phyloP scores from a whole-genome alignment of 2,329 filamentous ascomycete species.

The Plectosphaerella sp. region DNA sequence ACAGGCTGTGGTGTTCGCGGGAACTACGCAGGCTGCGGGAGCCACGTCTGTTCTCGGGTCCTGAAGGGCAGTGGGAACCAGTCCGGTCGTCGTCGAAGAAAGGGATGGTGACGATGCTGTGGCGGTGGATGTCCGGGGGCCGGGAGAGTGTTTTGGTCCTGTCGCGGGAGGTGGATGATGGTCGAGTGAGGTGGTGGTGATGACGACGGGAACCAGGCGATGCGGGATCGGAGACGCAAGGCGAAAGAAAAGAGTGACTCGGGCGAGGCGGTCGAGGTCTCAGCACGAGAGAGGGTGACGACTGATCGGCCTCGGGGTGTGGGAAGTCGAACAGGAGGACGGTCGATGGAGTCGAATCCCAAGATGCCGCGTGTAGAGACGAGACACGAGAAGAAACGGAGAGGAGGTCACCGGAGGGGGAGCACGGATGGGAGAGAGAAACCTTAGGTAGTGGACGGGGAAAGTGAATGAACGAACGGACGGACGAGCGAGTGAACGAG shows the following conservation, averaged over 20 bases:
- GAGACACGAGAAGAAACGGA: constrained; percentile 2
- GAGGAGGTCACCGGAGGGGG: neutral
- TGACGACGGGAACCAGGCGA: neutral
- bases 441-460: neutral
- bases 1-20: constrained; percentile 15
- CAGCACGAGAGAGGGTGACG: constrained; percentile 1
- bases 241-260: constrained; percentile 9
- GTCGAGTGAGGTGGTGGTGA: too few relatives aligned
- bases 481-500: neutral
- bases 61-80: neutral
- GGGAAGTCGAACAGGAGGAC: constrained; percentile 1
- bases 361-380: neutral
- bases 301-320: neutral
- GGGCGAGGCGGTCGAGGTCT: constrained; percentile 3
- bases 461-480: neutral
- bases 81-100: neutral
- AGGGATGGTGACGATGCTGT: constrained; percentile 1
- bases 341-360: constrained; percentile 4
- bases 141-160: too few relatives aligned
- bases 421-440: neutral
- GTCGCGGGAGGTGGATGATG: too few relatives aligned
- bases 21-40: constrained; percentile 1
- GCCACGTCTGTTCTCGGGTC: constrained; percentile 1
- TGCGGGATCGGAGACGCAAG: neutral
- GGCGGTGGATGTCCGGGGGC: too few relatives aligned